phyloP scores from a whole-genome alignment of 2,329 filamentous ascomycete species.

The Furcasterigmium sp. region DNA sequence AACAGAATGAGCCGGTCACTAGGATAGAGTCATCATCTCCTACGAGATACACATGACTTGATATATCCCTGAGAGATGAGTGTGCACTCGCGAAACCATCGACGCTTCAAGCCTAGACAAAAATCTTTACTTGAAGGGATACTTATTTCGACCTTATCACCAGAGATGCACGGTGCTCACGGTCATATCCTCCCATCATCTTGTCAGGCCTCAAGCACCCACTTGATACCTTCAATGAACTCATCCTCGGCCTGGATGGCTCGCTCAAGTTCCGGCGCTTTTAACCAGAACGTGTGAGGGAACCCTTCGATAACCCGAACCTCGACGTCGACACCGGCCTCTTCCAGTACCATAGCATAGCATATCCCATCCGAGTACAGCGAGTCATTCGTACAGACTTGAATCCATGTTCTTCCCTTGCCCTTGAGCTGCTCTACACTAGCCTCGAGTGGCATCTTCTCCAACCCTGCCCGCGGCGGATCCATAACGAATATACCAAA shows the following conservation, averaged over 20 bases:
- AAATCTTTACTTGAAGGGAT: no score
- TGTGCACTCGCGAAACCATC: no score
- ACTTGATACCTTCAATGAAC: constrained; percentile 34
- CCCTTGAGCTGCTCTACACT: constrained; percentile 18
- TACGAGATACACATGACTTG: no score
- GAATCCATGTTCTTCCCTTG: constrained; percentile 39
- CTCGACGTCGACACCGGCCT: constrained; percentile 31
- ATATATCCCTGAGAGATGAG: no score
- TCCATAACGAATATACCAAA: constrained; percentile 24
- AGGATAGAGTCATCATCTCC: no score
- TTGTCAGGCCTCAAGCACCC: constrained; percentile 22
- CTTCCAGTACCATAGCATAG: constrained; percentile 36
- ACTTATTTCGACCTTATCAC: no score
- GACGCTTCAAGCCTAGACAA: no score
- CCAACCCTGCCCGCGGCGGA: constrained; percentile 32
- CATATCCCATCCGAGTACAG: constrained; percentile 47
- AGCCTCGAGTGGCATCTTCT: constrained; percentile 35
- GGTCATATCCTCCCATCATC: no score
- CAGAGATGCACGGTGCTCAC: no score
- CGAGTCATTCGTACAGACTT: constrained; percentile 44
- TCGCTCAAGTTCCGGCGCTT: constrained; percentile 33
- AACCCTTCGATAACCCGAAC: constrained; percentile 38
- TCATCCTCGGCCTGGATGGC: constrained; percentile 34
- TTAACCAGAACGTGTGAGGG: constrained; percentile 50
- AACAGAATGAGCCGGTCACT: no score